Conservation (phyloP, 1,284 basidiomycete species). For the Sporisorium reilianum region DNA sequence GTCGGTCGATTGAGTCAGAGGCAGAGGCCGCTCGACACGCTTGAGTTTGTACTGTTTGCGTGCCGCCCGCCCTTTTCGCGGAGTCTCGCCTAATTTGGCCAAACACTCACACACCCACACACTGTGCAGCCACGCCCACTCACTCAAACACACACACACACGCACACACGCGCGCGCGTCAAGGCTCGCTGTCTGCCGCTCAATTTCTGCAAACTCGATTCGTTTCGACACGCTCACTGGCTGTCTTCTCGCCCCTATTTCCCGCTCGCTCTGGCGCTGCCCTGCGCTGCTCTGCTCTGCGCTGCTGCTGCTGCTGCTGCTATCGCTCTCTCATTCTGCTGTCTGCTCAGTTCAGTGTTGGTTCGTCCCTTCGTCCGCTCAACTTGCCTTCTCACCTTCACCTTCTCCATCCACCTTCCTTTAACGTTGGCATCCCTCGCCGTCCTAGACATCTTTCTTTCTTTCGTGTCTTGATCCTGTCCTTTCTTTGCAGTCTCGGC, state of each 20-base stretch:
- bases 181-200: not conserved
- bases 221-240: not conserved
- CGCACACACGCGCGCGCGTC: conserved; percentile 3
- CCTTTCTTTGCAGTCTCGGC: conserved; percentile 10
- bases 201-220: not conserved
- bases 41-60: conserved; percentile 7
- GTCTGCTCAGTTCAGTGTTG: no score
- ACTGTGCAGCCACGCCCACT: no score
- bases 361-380: not conserved
- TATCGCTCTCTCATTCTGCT: not conserved
- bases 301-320: conserved; percentile 3
- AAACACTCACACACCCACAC: conserved; percentile 2
- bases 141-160: conserved; percentile 2
- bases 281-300: not conserved
- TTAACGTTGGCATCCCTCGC: conserved; percentile 6
- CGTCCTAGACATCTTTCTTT: conserved; percentile 3
- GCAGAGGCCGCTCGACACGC: no score
- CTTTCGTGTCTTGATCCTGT: conserved; percentile 11
- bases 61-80: not conserved
- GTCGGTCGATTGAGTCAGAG: no score
- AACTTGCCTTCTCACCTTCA: conserved; percentile 15
- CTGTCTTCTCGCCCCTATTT: conserved; percentile 4
- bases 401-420: conserved; percentile 4
- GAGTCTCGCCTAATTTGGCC: conserved; percentile 6
- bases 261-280: not conserved